These are phyloP conservation scores for Mallotus repandus DNA, from an alignment of 441 rosid species.

Conservation along the genomic window DNA sequence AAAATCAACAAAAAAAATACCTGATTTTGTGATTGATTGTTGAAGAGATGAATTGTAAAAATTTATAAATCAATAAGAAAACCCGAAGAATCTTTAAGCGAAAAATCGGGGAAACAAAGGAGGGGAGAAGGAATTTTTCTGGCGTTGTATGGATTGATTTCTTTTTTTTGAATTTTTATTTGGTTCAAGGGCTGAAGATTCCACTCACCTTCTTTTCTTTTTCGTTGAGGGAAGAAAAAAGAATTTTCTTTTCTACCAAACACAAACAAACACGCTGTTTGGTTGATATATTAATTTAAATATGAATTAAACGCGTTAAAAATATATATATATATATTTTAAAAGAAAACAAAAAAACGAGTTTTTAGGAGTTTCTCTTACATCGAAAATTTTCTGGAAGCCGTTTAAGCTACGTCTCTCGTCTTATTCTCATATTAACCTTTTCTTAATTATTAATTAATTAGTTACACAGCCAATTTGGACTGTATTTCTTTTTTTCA, in stretches of 20 bases:
- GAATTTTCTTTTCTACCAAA: background rate
- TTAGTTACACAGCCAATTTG: too few relatives aligned
- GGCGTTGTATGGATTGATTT: background rate
- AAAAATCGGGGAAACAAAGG: background rate
- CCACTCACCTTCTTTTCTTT: conserved; percentile 29
- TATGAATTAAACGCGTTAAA: conserved; percentile 15
- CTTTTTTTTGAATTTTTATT: too few relatives aligned
- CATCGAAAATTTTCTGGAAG: conserved; percentile 28
- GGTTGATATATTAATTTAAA: background rate
- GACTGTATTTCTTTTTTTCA: too few relatives aligned
- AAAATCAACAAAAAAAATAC: background rate
- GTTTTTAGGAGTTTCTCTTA: conserved; percentile 14
- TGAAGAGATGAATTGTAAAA: too few relatives aligned
- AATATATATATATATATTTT: background rate
- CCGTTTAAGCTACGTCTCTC: conserved; percentile 32
- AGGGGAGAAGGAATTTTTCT: conserved; percentile 23
- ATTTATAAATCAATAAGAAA: too few relatives aligned
- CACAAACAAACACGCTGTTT: too few relatives aligned
- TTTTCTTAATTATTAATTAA: too few relatives aligned
- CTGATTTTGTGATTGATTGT: too few relatives aligned
- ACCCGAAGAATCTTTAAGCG: background rate
- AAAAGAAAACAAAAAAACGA: too few relatives aligned
- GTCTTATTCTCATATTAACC: background rate
- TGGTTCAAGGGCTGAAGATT: conserved; percentile 28
- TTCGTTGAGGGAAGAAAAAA: background rate